Evolutionary conservation across 108 stramenopile genomes (phyloP).

Genomic region (Skeletonema marinoi): DNA sequence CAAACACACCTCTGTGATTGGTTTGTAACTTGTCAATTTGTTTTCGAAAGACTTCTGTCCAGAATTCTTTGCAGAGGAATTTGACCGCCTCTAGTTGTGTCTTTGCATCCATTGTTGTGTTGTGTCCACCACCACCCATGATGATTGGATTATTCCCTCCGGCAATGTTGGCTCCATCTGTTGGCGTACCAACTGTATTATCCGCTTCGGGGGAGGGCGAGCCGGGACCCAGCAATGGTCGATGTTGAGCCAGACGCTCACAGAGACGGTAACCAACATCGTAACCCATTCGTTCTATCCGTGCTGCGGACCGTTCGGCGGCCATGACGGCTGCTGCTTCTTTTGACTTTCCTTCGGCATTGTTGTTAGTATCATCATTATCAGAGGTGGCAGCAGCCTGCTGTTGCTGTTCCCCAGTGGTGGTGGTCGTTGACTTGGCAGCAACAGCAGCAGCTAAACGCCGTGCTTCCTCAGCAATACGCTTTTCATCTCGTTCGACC

Average conservation of each 20-base stretch:
- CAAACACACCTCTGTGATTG: constrained; percentile 95
- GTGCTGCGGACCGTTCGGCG: constrained; percentile 80
- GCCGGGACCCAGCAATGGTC: constrained; percentile 56
- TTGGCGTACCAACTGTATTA: constrained; percentile 53
- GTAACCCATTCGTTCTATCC: constrained; percentile 93
- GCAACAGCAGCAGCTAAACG: constrained; percentile 27
- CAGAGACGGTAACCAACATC: constrained; percentile 88
- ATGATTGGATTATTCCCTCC: constrained; percentile 25
- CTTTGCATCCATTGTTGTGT: constrained; percentile 41
- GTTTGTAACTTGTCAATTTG: constrained; percentile 96
- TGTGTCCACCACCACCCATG: constrained; percentile 46
- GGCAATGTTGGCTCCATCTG: constrained; percentile 5
- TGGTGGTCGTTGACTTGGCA: not conserved
- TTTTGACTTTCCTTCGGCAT: constrained; percentile 7
- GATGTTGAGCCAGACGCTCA: constrained; percentile 85
- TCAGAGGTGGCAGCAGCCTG: not conserved
- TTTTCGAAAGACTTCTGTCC: constrained; percentile 92
- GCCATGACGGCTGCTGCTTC: constrained; percentile 44
- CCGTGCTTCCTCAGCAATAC: constrained; percentile 28
- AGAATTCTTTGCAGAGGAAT: constrained; percentile 95
- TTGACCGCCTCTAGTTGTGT: constrained; percentile 92
- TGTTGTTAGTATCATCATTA: not conserved
- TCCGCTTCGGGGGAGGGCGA: constrained; percentile 49
- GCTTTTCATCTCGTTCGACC: constrained; percentile 63
- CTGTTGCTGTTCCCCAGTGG: not conserved